Conservation (phyloP, 1,139 yeast genomes). For the Scheffersomyces titani region DNA sequence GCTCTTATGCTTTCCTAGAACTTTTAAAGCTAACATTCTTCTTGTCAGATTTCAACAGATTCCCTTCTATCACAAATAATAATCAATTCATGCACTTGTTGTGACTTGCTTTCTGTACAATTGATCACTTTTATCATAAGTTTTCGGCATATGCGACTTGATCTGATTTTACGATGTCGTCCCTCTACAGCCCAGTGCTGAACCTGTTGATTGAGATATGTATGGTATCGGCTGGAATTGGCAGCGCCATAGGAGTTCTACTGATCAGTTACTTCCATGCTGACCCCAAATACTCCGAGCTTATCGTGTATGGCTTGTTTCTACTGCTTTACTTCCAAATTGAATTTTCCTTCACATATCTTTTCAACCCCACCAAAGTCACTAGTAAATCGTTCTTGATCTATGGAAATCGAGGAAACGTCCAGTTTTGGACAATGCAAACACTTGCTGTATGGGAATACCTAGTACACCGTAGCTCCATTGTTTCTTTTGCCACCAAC, state of each 20-base stretch:
- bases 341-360: conserved; percentile 31
- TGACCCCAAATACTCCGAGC: background rate
- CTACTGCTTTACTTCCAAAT: conserved; percentile 26
- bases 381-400: conserved; percentile 35
- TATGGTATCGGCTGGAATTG: conserved; percentile 18
- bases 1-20: background rate
- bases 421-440: conserved; percentile 35
- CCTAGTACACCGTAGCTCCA: conserved; percentile 6
- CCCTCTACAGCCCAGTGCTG: background rate
- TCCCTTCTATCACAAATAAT: background rate
- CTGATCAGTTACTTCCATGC: background rate
- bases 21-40: background rate
- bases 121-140: background rate
- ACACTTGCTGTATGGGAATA: conserved; percentile 27
- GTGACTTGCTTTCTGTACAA: background rate
- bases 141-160: background rate
- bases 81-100: background rate
- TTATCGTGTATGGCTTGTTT: conserved; percentile 20
- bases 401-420: conserved; percentile 38
- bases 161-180: background rate
- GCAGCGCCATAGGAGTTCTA: conserved; percentile 8
- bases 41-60: background rate
- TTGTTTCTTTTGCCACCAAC: background rate
- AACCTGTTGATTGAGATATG: conserved; percentile 27
- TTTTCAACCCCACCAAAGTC: conserved; percentile 28